Percentiles rank a stretch among this genome's conserved stretches.
Conservation (phyloP, 805 yeast genomes). For the Saccharomycopsis malanga region DNA sequence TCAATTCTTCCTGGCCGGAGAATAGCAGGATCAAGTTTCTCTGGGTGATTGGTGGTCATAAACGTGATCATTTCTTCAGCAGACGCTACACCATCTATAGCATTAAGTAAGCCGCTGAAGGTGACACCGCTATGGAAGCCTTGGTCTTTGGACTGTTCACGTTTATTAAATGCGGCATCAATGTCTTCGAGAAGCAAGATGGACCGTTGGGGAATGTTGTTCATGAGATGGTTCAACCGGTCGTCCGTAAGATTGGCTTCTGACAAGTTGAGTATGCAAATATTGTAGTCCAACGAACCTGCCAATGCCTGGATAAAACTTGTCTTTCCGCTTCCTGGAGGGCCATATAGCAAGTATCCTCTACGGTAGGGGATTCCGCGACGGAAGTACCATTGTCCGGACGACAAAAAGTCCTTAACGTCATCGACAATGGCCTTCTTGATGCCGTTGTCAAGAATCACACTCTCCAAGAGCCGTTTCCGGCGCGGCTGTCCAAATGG, state of each 20-base stretch:
- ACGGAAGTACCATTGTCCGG: slow-evolving; percentile 88
- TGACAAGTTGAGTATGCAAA: slow-evolving; percentile 84
- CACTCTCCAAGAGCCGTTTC: slow-evolving; percentile 78
- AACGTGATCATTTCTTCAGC: slow-evolving; percentile 95
- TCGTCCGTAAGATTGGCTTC: slow-evolving; percentile 93
- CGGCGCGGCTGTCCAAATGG: slow-evolving; percentile 94
- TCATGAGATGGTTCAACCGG: slow-evolving; percentile 89
- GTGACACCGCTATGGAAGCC: slow-evolving; percentile 89
- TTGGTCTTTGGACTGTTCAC: slow-evolving; percentile 67
- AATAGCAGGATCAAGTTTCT: slow-evolving; percentile 84
- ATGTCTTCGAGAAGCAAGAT: slow-evolving; percentile 83
- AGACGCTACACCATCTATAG: slow-evolving; percentile 94
- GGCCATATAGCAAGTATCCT: slow-evolving; percentile 90
- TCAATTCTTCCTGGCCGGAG: slow-evolving; percentile 94
- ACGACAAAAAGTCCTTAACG: slow-evolving; percentile 67
- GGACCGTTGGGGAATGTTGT: slow-evolving; percentile 87
- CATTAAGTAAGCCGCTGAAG: slow-evolving; percentile 87
- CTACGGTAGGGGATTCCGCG: slow-evolving; percentile 97
- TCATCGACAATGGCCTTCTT: slow-evolving; percentile 61
- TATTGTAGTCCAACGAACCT: slow-evolving; percentile 91
- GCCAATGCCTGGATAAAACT: slow-evolving; percentile 95
- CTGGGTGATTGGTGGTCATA: slow-evolving; percentile 98
- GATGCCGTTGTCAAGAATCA: slow-evolving; percentile 72
- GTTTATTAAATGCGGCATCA: slow-evolving; percentile 88
- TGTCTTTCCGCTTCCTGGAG: slow-evolving; percentile 97